Percentiles rank a stretch among this genome's conserved stretches.
Evolutionary conservation across 2,329 filamentous ascomycete genomes (phyloP).

Genomic region (Arthrocladium fulminans): DNA sequence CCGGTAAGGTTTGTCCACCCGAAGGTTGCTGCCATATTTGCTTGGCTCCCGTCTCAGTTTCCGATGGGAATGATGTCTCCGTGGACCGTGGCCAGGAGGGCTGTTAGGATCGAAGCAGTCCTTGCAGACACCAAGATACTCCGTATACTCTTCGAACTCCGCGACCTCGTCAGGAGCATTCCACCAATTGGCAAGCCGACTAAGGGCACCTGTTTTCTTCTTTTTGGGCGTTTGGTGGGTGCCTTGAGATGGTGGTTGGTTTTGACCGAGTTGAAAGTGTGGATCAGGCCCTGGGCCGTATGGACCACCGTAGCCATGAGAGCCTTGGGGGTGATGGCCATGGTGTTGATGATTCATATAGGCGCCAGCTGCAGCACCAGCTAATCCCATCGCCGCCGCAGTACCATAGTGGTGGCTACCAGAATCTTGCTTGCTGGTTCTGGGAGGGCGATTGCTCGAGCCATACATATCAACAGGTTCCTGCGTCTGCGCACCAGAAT

Average conservation of each 20-base stretch:
- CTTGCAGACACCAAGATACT: conserved; percentile 57
- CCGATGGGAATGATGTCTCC: conserved; percentile 49
- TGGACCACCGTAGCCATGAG: conserved; percentile 25
- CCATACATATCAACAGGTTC: conserved; percentile 6
- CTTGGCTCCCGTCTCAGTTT: conserved; percentile 19
- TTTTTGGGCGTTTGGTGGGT: conserved; percentile 29
- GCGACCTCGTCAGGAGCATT: conserved; percentile 56
- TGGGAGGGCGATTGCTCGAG: conserved; percentile 19
- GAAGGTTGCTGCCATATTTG: conserved; percentile 32
- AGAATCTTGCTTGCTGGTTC: conserved; percentile 15
- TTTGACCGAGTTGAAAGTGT: conserved; percentile 16
- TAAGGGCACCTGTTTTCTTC: conserved; percentile 48
- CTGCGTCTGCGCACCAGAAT: conserved; percentile 10
- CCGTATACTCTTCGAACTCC: conserved; percentile 59
- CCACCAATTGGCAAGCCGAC: conserved; percentile 51
- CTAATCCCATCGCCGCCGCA: conserved; percentile 31
- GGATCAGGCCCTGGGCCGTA: conserved; percentile 4
- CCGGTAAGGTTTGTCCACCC: conserved; percentile 52
- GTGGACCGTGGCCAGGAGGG: conserved; percentile 48
- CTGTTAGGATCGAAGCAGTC: conserved; percentile 56
- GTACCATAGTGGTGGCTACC: conserved; percentile 27
- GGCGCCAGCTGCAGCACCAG: conserved; percentile 34
- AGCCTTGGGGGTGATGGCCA: conserved; percentile 26
- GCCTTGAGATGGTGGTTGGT: conserved; percentile 19
- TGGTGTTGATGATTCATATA: conserved; percentile 30